Base-by-base conservation (phyloP, 1,139 yeast species). In the Pneumocystis sp. region DNA sequence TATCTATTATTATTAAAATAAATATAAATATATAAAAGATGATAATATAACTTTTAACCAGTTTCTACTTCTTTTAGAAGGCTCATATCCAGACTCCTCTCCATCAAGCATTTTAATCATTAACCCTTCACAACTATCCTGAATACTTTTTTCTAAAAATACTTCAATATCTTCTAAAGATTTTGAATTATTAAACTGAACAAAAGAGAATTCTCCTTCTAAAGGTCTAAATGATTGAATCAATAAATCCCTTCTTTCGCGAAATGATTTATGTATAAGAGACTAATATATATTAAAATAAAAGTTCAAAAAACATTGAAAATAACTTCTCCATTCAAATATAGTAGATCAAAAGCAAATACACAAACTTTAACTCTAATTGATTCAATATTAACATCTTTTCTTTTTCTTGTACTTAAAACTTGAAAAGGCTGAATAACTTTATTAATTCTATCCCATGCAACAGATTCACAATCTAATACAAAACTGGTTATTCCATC, bases 381-480 rank as follows among this genome's bases (percentile, higher is more conserved):
- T 68, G 89, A 95, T 63, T 85, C 85, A 67, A 87, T 86, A 64
- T 87, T 86, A 10, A 93, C 98, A 70, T 87, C 97, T 74, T 93
- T 95, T 65, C 97, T 82, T 75, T 93, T 93, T 74, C 99, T 83
- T 0, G 98, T 93, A 1, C 96, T 87, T 63, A 93, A 77, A 0
- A 89, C 86, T 74, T 93, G 99, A 76, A 93, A 93, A 0, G 99
- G 98, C 66, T 93, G 77, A 66, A 95, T 91, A 73, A 86, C 88
- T 39, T 83, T 76, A 29, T 81, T 79, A 63, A 80, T 85, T 67
- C 86, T 79, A 74, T 93, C 97, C 96, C 96, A 93, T 0, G 98
- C 99, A n/a, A 95, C 98, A 5, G 97, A 97, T 75, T 93, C 99
- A 76, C 97, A 89, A 74, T 93, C 99, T 66, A 93, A 75, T 67